Conservation (phyloP, 169 alveolate species). For the Babesia ovata region DNA sequence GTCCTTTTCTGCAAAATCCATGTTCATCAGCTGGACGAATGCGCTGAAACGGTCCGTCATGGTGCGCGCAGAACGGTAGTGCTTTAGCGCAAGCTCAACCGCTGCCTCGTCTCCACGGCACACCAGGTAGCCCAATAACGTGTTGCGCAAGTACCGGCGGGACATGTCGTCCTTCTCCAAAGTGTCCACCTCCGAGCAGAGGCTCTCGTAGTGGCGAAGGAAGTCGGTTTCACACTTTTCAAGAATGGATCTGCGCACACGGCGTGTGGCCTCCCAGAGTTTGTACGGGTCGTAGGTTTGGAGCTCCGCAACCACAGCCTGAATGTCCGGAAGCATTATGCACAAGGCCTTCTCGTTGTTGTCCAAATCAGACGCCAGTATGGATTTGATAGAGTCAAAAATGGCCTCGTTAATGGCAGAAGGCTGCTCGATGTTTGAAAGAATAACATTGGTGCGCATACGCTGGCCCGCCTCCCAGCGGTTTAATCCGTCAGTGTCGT, state of each 20-base stretch:
- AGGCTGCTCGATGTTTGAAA: slow-evolving; percentile 5
- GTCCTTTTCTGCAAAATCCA: slow-evolving; percentile 60
- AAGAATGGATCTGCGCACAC: slow-evolving; percentile 34
- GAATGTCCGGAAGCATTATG: slow-evolving; percentile 64
- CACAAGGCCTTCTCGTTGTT: slow-evolving; percentile 66
- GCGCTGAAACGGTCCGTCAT: slow-evolving; percentile 65
- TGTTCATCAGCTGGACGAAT: slow-evolving; percentile 61
- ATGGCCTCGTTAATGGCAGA: slow-evolving; percentile 24
- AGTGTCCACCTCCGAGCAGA: slow-evolving; percentile 40
- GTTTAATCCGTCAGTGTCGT: slow-evolving; percentile 87
- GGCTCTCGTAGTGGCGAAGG: slow-evolving; percentile 28
- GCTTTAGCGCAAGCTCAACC: slow-evolving; percentile 55
- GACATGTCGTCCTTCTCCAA: slow-evolving; percentile 67
- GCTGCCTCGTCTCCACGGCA: slow-evolving; percentile 44
- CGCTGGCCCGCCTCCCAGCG: slow-evolving; percentile 70
- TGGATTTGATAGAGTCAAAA: slow-evolving; percentile 27
- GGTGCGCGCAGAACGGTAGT: slow-evolving; percentile 32
- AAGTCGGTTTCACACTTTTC: slow-evolving; percentile 28
- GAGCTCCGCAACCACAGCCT: slow-evolving; percentile 54
- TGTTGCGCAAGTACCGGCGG: slow-evolving; percentile 59
- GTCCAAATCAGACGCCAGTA: slow-evolving; percentile 43
- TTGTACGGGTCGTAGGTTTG: slow-evolving; percentile 60
- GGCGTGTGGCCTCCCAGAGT: slow-evolving; percentile 20
- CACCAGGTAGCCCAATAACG: slow-evolving; percentile 56
- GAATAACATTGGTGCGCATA: slow-evolving; percentile 50